Evolutionary conservation across 192 early-diverging fungal genomes (phyloP).

Genomic region (Helicostylum pulchrum): DNA sequence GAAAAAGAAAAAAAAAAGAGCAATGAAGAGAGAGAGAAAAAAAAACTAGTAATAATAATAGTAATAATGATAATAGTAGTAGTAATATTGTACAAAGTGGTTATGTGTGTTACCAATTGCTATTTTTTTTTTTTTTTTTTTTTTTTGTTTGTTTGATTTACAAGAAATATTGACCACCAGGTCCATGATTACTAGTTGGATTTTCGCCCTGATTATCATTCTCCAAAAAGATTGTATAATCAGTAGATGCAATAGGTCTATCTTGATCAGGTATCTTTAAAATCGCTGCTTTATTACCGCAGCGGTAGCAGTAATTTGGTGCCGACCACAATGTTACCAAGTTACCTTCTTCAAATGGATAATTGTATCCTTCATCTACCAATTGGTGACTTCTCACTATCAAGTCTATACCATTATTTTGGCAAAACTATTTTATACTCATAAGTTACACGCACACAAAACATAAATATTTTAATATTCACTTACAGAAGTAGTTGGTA

Average conservation of each 20-base stretch:
- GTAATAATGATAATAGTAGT: neutral
- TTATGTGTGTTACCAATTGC: too few relatives aligned
- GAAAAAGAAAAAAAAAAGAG: constrained; percentile 3
- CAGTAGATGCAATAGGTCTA: constrained; percentile 20
- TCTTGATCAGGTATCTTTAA: constrained; percentile 62
- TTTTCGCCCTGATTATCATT: constrained; percentile 36
- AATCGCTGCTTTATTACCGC: constrained; percentile 80
- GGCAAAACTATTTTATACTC: constrained; percentile 26
- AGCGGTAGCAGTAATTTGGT: constrained; percentile 82
- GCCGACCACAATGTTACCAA: constrained; percentile 85
- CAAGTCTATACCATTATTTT: constrained; percentile 36
- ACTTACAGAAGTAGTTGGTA: constrained; percentile 35
- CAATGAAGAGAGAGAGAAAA: neutral
- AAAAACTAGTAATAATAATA: neutral
- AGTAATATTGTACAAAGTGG: neutral
- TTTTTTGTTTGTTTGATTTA: constrained; percentile 7
- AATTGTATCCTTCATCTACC: constrained; percentile 38
- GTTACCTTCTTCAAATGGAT: constrained; percentile 57
- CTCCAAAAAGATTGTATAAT: constrained; percentile 36
- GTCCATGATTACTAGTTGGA: constrained; percentile 19
- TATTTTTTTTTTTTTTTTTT: neutral
- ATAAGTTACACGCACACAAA: neutral
- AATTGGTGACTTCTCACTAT: constrained; percentile 39
- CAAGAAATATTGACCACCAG: constrained; percentile 36
- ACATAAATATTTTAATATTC: neutral